A percentile compares a stretch with the other conserved stretches of the same genome.
Conservation (phyloP, 306 rosid species). For the Carpinus viminea region DNA sequence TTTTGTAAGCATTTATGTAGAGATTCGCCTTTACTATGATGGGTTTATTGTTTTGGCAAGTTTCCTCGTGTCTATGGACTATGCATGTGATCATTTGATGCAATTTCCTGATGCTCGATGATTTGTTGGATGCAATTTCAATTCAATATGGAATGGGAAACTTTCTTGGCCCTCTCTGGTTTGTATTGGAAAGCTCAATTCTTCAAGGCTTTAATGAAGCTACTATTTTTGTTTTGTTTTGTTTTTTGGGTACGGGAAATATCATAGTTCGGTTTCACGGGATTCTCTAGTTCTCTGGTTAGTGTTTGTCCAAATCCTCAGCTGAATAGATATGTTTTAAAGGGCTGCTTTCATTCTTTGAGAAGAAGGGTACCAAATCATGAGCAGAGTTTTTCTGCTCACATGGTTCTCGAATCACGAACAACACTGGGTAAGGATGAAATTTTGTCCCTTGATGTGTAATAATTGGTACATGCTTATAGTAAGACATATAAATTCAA, state of each 20-base stretch:
- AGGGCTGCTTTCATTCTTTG: not conserved
- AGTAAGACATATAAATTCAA: not conserved
- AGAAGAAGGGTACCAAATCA: not conserved
- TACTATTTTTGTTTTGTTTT: no score
- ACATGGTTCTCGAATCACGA: not conserved
- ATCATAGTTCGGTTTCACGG: not conserved
- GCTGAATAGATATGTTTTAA: not conserved
- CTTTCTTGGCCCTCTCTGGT: not conserved
- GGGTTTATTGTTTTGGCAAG: not conserved
- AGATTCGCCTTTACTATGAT: not conserved
- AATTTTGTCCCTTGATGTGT: not conserved
- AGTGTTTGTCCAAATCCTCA: not conserved
- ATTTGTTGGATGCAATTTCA: not conserved
- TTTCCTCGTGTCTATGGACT: not conserved
- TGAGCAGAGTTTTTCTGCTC: not conserved
- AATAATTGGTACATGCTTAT: not conserved
- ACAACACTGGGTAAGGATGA: not conserved
- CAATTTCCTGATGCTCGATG: not conserved
- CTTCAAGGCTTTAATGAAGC: no score
- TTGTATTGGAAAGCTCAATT: no score
- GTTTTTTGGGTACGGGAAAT: not conserved
- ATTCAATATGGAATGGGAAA: not conserved
- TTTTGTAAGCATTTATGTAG: not conserved
- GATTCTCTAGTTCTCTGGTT: not conserved
- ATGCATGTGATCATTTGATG: not conserved